A percentile compares a stretch with the other conserved stretches of the same genome.
These are phyloP conservation scores for Pseudopithomyces chartarum DNA, from an alignment of 2,329 filamentous ascomycete genomes.

Conservation along the genomic window DNA sequence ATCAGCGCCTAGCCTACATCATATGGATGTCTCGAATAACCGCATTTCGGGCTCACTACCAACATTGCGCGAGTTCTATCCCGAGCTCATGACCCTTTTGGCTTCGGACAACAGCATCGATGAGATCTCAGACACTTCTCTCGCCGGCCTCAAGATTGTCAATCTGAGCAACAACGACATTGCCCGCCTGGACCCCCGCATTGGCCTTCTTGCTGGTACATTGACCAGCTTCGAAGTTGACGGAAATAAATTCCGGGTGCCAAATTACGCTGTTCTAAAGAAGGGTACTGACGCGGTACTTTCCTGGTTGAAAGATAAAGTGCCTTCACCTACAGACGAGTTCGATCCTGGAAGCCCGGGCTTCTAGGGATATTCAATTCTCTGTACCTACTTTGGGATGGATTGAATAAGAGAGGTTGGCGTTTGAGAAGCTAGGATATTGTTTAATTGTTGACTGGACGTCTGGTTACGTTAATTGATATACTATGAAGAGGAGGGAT, in stretches of 20 bases:
- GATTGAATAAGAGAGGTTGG: background rate
- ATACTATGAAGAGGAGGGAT: background rate
- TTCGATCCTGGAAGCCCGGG: conserved; percentile 19
- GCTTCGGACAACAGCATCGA: conserved; percentile 79
- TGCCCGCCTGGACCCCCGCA: conserved; percentile 74
- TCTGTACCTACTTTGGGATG: conserved; percentile 6
- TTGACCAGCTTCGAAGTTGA: conserved; percentile 74
- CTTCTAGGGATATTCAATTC: conserved; percentile 5
- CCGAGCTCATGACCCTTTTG: conserved; percentile 71
- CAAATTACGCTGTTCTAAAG: conserved; percentile 80
- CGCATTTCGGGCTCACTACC: conserved; percentile 73
- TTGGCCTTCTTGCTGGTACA: conserved; percentile 74
- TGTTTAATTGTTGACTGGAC: background rate
- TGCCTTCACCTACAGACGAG: conserved; percentile 56
- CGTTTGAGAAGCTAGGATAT: background rate
- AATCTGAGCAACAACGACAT: conserved; percentile 89
- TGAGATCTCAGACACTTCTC: conserved; percentile 72
- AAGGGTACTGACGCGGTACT: conserved; percentile 86
- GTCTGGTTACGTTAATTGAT: background rate
- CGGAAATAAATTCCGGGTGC: conserved; percentile 87
- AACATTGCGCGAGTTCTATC: conserved; percentile 68
- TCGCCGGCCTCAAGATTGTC: conserved; percentile 75
- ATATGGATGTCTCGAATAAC: conserved; percentile 82
- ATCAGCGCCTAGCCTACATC: conserved; percentile 74
- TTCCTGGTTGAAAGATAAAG: conserved; percentile 77